Evolutionary conservation across 2,329 filamentous ascomycete species (phyloP), one percentile per base, ranked within the genome.

Genomic region (Phialocephala sp.): DNA sequence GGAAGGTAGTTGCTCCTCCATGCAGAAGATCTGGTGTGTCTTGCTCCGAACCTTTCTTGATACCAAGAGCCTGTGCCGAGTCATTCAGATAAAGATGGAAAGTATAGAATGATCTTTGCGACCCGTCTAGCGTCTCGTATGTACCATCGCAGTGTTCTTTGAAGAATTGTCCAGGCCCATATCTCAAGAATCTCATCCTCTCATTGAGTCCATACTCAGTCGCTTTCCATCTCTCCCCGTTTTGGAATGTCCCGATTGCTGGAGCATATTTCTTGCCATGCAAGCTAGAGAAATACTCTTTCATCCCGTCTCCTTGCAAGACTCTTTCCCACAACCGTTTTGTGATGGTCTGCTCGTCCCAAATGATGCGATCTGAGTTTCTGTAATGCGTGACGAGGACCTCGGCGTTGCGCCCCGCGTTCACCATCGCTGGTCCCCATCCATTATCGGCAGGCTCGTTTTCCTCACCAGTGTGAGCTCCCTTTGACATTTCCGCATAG

Each of bases 351-450:
- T 83, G 80, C 15, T 84, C 78, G 73, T 95, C 91, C 85, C 88
- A 91, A 70, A 95, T 89, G 69, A 94, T 91, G 2, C 92, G 84
- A n/a, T 89, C 89, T 72, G 89, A 89, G 67, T 91, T 89, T 18
- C 92, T 83, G 58, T 86, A 86, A 9, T 87, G 83, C 1, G 84
- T 80, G 4, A 82, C 78, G 50, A 88, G 76, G 2, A 81, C 77
- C 77, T 94, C 88, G 64, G 76, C 79, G 2, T 90, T 90, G 4
- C 77, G 76, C 5, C 90, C 90, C 27, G 87, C 76, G 74, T 90
- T 90, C 64, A 94, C 82, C 76, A 92, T 82, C 0, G 91, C 92
- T 1, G 87, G 85, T 59, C 83, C 81, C 92, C 91, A 94, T 1
- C 80, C 76, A 66, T 72, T 78, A 65, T 74, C 66, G 8, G 69